A percentile compares a stretch with the other conserved stretches of the same genome.
Conservation (phyloP, 768 basidiomycete species). For the Xerocomellus chrysenteron region DNA sequence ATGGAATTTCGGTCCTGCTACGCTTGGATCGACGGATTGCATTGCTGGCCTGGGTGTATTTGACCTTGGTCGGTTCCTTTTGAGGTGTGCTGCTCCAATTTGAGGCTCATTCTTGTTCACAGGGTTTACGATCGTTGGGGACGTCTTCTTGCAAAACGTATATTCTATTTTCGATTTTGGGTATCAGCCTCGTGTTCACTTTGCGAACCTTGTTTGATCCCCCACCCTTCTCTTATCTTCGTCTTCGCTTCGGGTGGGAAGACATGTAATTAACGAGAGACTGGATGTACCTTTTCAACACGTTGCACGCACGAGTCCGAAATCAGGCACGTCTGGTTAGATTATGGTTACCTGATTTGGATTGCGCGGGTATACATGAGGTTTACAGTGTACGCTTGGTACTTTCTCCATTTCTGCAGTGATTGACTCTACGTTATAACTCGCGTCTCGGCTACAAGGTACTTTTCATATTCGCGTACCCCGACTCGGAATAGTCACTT, state of each 20-base stretch:
- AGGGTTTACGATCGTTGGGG: constrained; percentile 27
- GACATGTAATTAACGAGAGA: neutral
- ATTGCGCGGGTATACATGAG: neutral
- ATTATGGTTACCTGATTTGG: neutral
- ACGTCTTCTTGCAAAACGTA: constrained; percentile 25
- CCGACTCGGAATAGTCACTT: neutral
- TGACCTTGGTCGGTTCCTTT: constrained; percentile 6
- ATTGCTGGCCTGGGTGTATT: constrained; percentile 28
- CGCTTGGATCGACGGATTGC: constrained; percentile 23
- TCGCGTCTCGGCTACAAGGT: neutral
- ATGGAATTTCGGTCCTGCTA: constrained; percentile 40
- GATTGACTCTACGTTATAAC: neutral
- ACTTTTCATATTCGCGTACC: constrained; percentile 2
- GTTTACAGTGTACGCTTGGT: no score
- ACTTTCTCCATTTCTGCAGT: neutral
- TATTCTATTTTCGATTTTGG: constrained; percentile 31
- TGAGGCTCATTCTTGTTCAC: neutral
- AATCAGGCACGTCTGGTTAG: no score
- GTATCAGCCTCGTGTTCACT: constrained; percentile 31
- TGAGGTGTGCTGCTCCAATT: neutral
- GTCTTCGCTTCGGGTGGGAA: neutral
- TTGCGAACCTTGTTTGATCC: constrained; percentile 29
- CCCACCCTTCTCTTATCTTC: neutral
- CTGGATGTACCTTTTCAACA: neutral
- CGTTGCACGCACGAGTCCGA: no score